Conservation (phyloP, 768 basidiomycete genomes). For the Tephrocybe sp. region DNA sequence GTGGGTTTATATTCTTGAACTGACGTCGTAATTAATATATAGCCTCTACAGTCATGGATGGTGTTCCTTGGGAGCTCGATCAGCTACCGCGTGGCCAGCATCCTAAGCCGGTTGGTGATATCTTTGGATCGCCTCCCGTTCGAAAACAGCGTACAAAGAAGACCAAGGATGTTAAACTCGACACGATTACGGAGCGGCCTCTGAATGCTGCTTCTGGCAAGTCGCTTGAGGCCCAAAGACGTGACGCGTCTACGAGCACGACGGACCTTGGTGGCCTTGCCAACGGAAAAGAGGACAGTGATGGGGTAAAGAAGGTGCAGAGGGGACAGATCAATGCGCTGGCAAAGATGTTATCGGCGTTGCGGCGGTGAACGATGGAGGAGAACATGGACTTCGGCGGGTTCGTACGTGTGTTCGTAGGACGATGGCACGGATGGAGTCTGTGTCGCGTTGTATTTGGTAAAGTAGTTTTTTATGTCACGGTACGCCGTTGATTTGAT, state of each 20-base stretch:
- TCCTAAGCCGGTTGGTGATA: conserved; percentile 58
- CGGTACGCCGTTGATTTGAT: conserved; percentile 33
- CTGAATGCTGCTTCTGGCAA: conserved; percentile 32
- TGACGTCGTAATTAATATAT: conserved; percentile 11
- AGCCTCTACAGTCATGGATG: conserved; percentile 63
- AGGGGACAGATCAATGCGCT: conserved; percentile 87
- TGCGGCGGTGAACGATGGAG: conserved; percentile 53
- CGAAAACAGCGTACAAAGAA: conserved; percentile 70
- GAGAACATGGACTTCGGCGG: conserved; percentile 16
- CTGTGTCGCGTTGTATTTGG: conserved; percentile 48
- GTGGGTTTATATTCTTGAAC: conserved; percentile 4
- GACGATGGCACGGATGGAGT: conserved; percentile 29
- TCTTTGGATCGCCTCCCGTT: conserved; percentile 56
- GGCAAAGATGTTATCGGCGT: conserved; percentile 87
- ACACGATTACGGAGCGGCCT: conserved; percentile 75
- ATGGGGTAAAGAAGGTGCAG: conserved; percentile 72
- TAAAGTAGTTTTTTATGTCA: conserved; percentile 45
- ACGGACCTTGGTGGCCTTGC: conserved; percentile 54
- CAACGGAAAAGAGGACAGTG: conserved; percentile 41
- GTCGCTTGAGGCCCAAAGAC: conserved; percentile 46
- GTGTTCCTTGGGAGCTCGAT: conserved; percentile 73
- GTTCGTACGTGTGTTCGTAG: conserved; percentile 15
- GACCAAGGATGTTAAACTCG: conserved; percentile 62
- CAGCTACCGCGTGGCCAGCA: conserved; percentile 67
- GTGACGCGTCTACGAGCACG: conserved; percentile 73